phyloP scores from a whole-genome alignment of 139 green algal genomes.

The Picochlorum sp. region DNA sequence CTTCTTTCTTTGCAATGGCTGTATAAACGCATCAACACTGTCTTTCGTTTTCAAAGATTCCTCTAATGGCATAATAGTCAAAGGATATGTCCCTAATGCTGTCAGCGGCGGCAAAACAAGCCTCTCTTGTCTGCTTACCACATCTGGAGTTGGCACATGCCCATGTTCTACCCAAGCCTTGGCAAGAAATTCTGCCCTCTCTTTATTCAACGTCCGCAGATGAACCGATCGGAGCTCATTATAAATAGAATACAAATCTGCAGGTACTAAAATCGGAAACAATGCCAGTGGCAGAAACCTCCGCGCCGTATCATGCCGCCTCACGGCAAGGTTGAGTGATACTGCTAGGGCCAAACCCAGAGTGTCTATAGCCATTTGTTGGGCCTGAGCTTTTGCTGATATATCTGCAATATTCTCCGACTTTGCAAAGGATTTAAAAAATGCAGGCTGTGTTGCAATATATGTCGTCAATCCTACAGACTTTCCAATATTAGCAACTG shows the following conservation, averaged over 20 bases:
- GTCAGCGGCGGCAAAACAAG: constrained; percentile 40
- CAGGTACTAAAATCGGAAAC: constrained; percentile 48
- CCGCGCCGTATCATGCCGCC: constrained; percentile 22
- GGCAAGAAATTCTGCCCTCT: constrained; percentile 71
- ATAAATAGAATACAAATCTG: constrained; percentile 38
- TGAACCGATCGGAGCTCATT: constrained; percentile 75
- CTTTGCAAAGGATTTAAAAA: constrained; percentile 70
- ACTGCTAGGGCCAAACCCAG: constrained; percentile 63
- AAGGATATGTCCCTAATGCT: constrained; percentile 21
- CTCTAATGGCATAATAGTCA: constrained; percentile 31
- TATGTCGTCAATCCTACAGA: constrained; percentile 74
- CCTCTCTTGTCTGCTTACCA: constrained; percentile 47
- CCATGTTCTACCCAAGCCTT: constrained; percentile 50
- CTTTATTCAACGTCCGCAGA: constrained; percentile 75
- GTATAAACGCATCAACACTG: constrained; percentile 18
- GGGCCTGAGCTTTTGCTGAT: constrained; percentile 76
- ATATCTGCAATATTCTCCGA: constrained; percentile 89
- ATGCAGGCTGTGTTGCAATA: constrained; percentile 72
- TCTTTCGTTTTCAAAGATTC: constrained; percentile 5
- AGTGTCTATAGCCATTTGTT: constrained; percentile 88
- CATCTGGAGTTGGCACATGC: constrained; percentile 22
- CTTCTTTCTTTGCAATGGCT: background rate
- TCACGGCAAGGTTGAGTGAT: constrained; percentile 28
- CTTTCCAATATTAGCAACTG: constrained; percentile 83
- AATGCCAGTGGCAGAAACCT: constrained; percentile 45